Base-by-base conservation (phyloP, 306 rosid genomes). In the Albizia julibrissin region DNA sequence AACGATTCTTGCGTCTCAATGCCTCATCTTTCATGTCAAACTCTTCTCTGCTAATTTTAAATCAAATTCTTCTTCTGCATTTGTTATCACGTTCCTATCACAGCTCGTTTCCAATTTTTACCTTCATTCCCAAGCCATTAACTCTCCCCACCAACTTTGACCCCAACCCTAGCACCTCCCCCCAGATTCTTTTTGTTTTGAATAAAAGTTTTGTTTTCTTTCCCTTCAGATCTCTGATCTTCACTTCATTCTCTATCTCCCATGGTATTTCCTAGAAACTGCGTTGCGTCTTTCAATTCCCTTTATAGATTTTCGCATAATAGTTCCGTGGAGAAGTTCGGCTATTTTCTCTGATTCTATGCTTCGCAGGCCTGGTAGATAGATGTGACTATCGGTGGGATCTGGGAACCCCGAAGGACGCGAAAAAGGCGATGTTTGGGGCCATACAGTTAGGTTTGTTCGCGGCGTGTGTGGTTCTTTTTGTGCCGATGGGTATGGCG, bases 401-500 rank as follows among this genome's bases (percentile, higher is more conserved):
- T 86, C 82, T 75, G 65, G 58, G 47, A 75, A 18, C 1, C 50
- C 67, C 33, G 42, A 72, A 27, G 66, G 40, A 59, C 54, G 52
- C 34, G 10, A 71, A 42, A 2, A 71, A 42, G 67, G 80, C 75
- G 59, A 92, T 91, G 95, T 84, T 93, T 22, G 98, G 98, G 52
- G 92, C 95, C 29, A 86, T 91, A 70, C 95, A 89, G 33, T 82
- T 90, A 83, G 98, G 98, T 2, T 29, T 89, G n/a, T 75, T 91
- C 54, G 98, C 98, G 10, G 98, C 98, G 37, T 91, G 93, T 68
- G 89, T 95, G 44, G 98, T 95, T 66, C 85, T 95, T 22, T 86
- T 95, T 80, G 98, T 95, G 33, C 98, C 98, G 26, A 95, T 95
- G 98, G 98, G 88, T 44, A 93, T 95, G 98, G 98, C 98, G 8